Base-by-base conservation (phyloP, 768 basidiomycete genomes). In the Kwoniella heveanensis region DNA sequence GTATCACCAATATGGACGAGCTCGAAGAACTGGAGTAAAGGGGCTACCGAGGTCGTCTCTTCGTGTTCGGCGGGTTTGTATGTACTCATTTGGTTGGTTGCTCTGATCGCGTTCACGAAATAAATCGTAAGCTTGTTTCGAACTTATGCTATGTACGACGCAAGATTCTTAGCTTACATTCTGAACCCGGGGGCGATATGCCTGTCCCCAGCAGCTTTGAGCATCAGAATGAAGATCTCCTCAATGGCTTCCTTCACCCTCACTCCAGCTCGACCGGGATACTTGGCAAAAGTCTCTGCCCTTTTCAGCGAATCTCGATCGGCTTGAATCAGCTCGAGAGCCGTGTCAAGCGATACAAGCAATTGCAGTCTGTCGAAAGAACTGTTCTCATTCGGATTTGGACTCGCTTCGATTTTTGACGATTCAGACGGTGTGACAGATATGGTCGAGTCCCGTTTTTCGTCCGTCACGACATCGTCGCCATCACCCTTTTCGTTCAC, bases 1-100 rank as follows among this genome's bases (percentile, higher is more conserved):
- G 91, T 99, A 76, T 99, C 95, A 0, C 93, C 96, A 17, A 98
- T 83, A 81, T 98, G 96, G 0, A 95, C 95, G 24, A 98, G 83
- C 82, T 98, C 95, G 68, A 99, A 97, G 81, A 98, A 98, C 77
- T 98, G 94, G 44, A 97, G 82, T 2, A 99, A 81, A 0, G 96
- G 96, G 0, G 94, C 92, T 1, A 98, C 94, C 67, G 86, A 88
- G 24, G 86, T 87, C 37, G 88, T 87, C 54, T 86, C 88, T 54
- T 88, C 85, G 70, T 91, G 91, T 65, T 94, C 92, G 0, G 88
- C 88, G 0, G 96, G 93, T 75, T 88, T 88, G 76, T 95, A 98
- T n/a, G 84, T 82, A 49, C 83, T 84, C 93, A 98, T 97, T 68
- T 91, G 88, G 50, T 89, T 86, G 1, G 87, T 91, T 6, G 96